Base-by-base conservation (phyloP, 192 early-diverging fungal genomes). In the Umbelopsis ramanniana region DNA sequence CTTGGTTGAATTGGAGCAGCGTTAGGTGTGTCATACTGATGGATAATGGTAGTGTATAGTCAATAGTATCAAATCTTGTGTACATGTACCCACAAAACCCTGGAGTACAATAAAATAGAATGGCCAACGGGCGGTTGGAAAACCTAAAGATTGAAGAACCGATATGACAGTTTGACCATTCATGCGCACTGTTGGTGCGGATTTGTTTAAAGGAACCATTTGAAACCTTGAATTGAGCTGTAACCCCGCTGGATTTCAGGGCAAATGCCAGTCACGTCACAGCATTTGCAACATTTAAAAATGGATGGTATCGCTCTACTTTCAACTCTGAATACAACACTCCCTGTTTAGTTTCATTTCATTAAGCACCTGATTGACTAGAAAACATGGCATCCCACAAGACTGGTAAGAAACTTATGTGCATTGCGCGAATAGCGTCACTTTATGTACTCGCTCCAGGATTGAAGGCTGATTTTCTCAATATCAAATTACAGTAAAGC, bases 1-100 rank as follows among this genome's bases (percentile, higher is more conserved):
- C 9, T 84, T 95, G 76, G 91, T 93, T 29, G 89, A 92, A 79
- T 82, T 90, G 15, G 89, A 92, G 76, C 84, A 91, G 12, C 57
- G 57, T 37, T 63, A 35, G 40, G 6, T 43, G 11, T 40, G 38
- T n/a, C n/a, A 40, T 40, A 6, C 4, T 48, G 47, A 48, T 48
- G n/a, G n/a, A n/a, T n/a, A n/a, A 48, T 48, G 47, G 38, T n/a
- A 40, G 11, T 12, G 11, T 2, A 43, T 43, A 43, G 40, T 6
- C 1, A 12, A 43, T 43, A 12, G 40, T 43, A 43, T 43, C 40
- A 43, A 12, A 43, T 21, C 12, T 60, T 38, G 7, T 10, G 14
- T 17, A 11, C 57, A 38, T 11, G 29, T 17, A 37, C 26, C 57
- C 10, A 38, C 3, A 29, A 26, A 29, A 63, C 57, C 57, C 57